Base-by-base conservation (phyloP, 768 basidiomycete species). In the Mycena capillaripes region DNA sequence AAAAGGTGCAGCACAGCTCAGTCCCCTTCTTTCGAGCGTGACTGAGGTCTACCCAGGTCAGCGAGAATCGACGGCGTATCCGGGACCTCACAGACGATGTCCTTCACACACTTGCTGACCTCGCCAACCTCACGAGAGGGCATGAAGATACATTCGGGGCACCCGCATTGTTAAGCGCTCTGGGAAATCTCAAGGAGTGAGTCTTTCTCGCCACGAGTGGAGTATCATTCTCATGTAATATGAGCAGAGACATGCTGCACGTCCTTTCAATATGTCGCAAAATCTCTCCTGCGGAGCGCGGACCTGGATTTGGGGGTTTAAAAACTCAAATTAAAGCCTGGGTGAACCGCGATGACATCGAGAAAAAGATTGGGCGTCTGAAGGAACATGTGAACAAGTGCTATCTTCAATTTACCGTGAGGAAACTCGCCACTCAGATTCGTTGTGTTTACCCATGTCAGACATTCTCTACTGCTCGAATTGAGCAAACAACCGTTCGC, bases 351-450 rank as follows among this genome's bases (percentile, higher is more conserved):
- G 65, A 74, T 25, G 53, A 74, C 8, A 25, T 74, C 21, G 70
- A 74, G 53, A 23, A n/a, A 70, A 63, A n/a, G n/a, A n/a, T n/a
- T n/a, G n/a, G n/a, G n/a, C n/a, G n/a, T n/a, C n/a, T n/a, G n/a
- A n/a, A n/a, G 44, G 59, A 74, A n/a, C 73, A 63, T 58, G 66
- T 67, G 7, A 71, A 58, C 14, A 63, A 61, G 19, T 74, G 73
- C 23, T 67, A 30, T 8, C 6, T 57, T 27, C 34, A 66, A 40
- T 75, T 75, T 21, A 67, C 60, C 11, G 73, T 59, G n/a, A n/a
- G n/a, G n/a, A n/a, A n/a, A n/a, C n/a, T n/a, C n/a, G 42, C 38
- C 50, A 7, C 44, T n/a, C n/a, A n/a, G n/a, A n/a, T n/a, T n/a
- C n/a, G n/a, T n/a, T n/a, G n/a, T n/a, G 32, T 17, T 40, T 32